Evolutionary conservation across 139 green algal genomes (phyloP).

Genomic region (Coccomyxa sp.): DNA sequence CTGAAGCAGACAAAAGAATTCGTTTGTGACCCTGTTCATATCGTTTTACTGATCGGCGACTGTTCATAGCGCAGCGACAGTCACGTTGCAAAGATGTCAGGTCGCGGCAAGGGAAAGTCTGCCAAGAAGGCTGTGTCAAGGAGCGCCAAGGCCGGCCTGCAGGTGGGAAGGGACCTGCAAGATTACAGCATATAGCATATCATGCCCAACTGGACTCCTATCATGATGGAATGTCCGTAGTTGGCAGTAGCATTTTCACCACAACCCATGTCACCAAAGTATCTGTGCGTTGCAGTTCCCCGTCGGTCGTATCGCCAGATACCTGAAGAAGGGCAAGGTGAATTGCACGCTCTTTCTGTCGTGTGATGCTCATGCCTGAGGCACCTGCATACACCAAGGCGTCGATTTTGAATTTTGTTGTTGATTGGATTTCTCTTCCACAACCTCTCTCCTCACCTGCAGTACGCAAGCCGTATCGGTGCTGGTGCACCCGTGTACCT

Average conservation of each 20-base stretch:
- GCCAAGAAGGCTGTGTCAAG: constrained; percentile 60
- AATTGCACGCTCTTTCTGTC: not conserved
- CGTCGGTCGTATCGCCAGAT: constrained; percentile 74
- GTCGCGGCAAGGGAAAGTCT: constrained; percentile 35
- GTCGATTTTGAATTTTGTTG: not conserved
- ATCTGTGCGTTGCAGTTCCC: constrained; percentile 68
- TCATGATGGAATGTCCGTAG: no score
- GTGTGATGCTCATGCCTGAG: not conserved
- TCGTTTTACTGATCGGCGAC: no score
- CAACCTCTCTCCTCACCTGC: not conserved
- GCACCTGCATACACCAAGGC: not conserved
- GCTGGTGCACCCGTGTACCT: constrained; percentile 61
- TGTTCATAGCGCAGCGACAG: no score
- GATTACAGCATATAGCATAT: no score
- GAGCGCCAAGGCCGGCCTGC: constrained; percentile 64
- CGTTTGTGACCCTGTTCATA: no score
- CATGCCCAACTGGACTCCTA: no score
- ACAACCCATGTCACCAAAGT: no score
- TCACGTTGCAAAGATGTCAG: constrained; percentile 10
- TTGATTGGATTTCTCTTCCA: not conserved
- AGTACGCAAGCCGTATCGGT: constrained; percentile 57
- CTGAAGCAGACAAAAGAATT: no score
- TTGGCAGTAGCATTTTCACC: no score
- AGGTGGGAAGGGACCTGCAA: no score
- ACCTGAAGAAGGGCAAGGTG: constrained; percentile 66